Conservation (phyloP, 1,284 basidiomycete species). For the Polyporus tsugae region DNA sequence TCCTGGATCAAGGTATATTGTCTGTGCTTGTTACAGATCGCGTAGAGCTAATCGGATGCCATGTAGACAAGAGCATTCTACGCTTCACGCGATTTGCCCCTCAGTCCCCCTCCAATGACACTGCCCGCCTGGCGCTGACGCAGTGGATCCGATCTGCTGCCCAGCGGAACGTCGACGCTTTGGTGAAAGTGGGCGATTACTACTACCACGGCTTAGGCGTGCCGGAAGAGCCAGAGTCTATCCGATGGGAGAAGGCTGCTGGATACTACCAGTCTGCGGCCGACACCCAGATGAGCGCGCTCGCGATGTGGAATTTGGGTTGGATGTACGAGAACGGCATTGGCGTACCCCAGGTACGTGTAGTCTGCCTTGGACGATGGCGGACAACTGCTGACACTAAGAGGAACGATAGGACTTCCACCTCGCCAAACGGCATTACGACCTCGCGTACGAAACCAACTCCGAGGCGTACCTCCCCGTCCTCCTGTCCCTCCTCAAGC, state of each 20-base stretch:
- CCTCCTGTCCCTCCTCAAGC: conserved; percentile 79
- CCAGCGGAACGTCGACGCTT: conserved; percentile 93
- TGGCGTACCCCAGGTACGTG: conserved; percentile 82
- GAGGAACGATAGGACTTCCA: conserved; percentile 82
- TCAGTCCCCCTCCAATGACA: conserved; percentile 75
- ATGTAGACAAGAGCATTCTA: conserved; percentile 76
- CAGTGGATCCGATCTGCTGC: conserved; percentile 96
- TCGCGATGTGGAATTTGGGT: conserved; percentile 98
- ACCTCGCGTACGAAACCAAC: conserved; percentile 88
- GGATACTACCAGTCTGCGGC: conserved; percentile 94
- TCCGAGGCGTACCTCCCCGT: conserved; percentile 91
- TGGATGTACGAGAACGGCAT: conserved; percentile 99
- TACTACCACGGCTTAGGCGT: conserved; percentile 91
- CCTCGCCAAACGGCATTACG: conserved; percentile 96
- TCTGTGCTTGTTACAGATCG: not conserved
- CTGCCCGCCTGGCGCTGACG: conserved; percentile 83
- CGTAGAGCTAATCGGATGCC: not conserved
- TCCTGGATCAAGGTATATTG: conserved; percentile 85
- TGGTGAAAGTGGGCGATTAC: conserved; percentile 97
- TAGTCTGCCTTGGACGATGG: conserved; percentile 1
- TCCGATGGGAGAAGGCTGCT: conserved; percentile 86
- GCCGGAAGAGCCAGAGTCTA: conserved; percentile 62
- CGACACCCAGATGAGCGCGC: conserved; percentile 88
- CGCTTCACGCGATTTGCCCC: conserved; percentile 75
- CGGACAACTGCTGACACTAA: not conserved